Base-by-base conservation (phyloP, 2,329 filamentous ascomycete species). In the Arthrobotrys sphaeroides region DNA sequence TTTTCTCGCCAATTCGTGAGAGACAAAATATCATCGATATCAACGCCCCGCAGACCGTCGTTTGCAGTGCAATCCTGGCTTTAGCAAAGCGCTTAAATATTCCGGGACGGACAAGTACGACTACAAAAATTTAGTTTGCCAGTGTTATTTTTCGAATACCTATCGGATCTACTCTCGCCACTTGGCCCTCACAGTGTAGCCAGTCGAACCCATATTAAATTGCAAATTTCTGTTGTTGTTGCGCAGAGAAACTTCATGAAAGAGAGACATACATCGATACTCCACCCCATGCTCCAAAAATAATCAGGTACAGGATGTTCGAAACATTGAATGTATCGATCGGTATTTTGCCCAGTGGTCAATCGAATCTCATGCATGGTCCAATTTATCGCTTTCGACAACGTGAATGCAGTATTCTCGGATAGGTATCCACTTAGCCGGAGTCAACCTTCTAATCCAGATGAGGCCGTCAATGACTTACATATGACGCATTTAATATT, bases 281-380 rank as follows among this genome's bases (percentile, higher is more conserved):
- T 38, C 55, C 66, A 70, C 61, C 31, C 20, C 20, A 60, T 22
- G 26, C 33, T 28, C 47, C 70, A 68, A 74, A 74, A 74, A 74
- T 67, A 74, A 55, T 62, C 70, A 68, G 61, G 38, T 60, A 67
- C 61, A 62, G 43, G 22, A 70, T 45, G 28, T 67, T 53, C 70
- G 70, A 74, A 74, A 74, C 70, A 59, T 62, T 24, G 62, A 68
- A 55, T 43, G 70, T 67, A 68, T 74, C 70, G 70, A 68, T 60
- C 36, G 43, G 47, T 57, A 64, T 62, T 47, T 55, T 51, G 31
- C 36, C 45, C 43, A 24, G 51, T 42, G 55, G 16, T 40, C 55
- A 60, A 60, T 65, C 45, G 31, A 42, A 47, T 10, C 61, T 73
- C 22, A 67, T 66, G 69, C 70, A 61, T 62, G 26, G 26, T 62